Percentiles rank a stretch among this genome's conserved stretches.
Evolutionary conservation across 140 eudicot genomes (phyloP).

Genomic region (Cichorium intybus): DNA sequence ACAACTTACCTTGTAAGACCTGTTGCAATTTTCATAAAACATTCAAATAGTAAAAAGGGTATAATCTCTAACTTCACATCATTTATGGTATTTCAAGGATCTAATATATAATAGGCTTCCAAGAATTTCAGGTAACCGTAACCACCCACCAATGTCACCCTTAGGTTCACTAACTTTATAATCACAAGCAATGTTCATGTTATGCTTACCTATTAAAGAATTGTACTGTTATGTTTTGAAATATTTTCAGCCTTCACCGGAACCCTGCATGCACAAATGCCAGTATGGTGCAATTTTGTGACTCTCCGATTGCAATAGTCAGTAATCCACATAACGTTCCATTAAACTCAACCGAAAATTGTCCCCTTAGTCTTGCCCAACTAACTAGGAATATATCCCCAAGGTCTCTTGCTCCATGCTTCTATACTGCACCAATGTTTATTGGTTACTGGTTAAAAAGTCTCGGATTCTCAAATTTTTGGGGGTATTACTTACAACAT

Average conservation of each 20-base stretch:
- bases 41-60: slow-evolving; percentile 8
- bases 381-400: slow-evolving; percentile 60
- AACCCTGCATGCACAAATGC: slow-evolving; percentile 66
- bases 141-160: slow-evolving; percentile 58
- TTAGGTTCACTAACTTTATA: slow-evolving; percentile 79
- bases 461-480: slow-evolving; percentile 69
- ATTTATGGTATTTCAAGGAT: slow-evolving; percentile 55
- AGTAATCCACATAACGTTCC: slow-evolving; percentile 27
- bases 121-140: slow-evolving; percentile 57
- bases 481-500: slow-evolving; percentile 41
- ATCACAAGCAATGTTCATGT: too few species aligned
- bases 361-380: slow-evolving; percentile 55
- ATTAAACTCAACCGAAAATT: slow-evolving; percentile 30
- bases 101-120: slow-evolving; percentile 59
- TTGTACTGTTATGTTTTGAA: neutral
- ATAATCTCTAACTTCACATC: slow-evolving; percentile 7
- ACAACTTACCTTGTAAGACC: slow-evolving; percentile 63
- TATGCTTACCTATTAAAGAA: too few species aligned
- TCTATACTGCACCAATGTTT: slow-evolving; percentile 68
- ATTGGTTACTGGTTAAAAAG: slow-evolving; percentile 79
- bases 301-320: slow-evolving; percentile 27
- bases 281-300: slow-evolving; percentile 40
- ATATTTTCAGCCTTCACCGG: slow-evolving; percentile 66
- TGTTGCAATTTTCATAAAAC: neutral
- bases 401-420: slow-evolving; percentile 51